phyloP scores from a whole-genome alignment of 2,329 filamentous ascomycete species.

The Claviceps maximensis region DNA sequence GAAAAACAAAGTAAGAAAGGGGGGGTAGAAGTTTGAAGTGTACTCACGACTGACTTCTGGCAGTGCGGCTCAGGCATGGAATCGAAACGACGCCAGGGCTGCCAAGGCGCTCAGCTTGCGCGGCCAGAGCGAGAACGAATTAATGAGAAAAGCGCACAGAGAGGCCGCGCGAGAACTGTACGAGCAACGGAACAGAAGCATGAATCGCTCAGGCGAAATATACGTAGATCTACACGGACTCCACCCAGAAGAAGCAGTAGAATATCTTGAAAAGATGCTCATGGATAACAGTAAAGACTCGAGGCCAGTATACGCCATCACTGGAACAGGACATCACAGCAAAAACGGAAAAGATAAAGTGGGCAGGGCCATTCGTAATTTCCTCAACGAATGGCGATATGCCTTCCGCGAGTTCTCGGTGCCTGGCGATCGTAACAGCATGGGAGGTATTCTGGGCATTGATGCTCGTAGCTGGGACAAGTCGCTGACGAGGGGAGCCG shows the following conservation, averaged over 20 bases:
- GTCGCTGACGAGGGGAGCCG: slow-evolving; percentile 36
- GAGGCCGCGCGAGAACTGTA: slow-evolving; percentile 88
- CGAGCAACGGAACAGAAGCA: slow-evolving; percentile 75
- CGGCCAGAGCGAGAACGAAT: slow-evolving; percentile 90
- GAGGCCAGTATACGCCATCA: slow-evolving; percentile 84
- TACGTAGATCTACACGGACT: slow-evolving; percentile 96
- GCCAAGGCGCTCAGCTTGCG: slow-evolving; percentile 89
- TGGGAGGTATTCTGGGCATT: slow-evolving; percentile 63
- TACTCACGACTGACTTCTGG: neutral
- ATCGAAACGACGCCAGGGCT: slow-evolving; percentile 89
- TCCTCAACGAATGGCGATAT: slow-evolving; percentile 91
- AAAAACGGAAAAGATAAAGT: slow-evolving; percentile 99
- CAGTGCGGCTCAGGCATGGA: slow-evolving; percentile 95
- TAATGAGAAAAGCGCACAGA: slow-evolving; percentile 93
- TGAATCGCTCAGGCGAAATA: slow-evolving; percentile 48
- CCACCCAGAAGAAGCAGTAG: slow-evolving; percentile 93
- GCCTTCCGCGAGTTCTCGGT: slow-evolving; percentile 94
- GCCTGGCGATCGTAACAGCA: slow-evolving; percentile 73
- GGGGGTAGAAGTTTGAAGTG: no score
- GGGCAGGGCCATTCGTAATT: slow-evolving; percentile 80
- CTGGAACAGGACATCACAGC: slow-evolving; percentile 90
- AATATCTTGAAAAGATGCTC: slow-evolving; percentile 81
- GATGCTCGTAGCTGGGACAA: slow-evolving; percentile 57
- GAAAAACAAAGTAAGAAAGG: no score
- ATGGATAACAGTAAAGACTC: slow-evolving; percentile 64